Base-by-base conservation (phyloP, 106 monocot species). In the Hemerocallis citrina region DNA sequence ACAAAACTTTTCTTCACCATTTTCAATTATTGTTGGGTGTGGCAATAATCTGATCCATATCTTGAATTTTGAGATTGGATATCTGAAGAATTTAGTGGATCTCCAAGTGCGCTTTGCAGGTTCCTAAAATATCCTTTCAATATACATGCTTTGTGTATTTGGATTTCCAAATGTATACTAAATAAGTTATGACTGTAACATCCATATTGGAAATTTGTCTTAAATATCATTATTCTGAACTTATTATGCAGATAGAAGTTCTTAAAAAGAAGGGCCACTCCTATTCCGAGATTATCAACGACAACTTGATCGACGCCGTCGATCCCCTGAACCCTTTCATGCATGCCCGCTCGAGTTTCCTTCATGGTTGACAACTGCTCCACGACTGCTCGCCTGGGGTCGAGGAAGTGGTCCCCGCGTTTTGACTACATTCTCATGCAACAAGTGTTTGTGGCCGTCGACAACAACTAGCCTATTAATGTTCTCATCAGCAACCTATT, bases 301-400 rank as follows among this genome's bases (percentile, higher is more conserved):
- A 84, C 61, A 80, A 77, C 41, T 61, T 83, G 32, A 83, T 89
- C 21, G 88, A 86, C 37, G 73, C 86, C 4, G 86, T 86, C 11
- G 90, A 95, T 62, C 90, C 95, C 40, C 64, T 95, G 48, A 95
- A 95, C 46, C 90, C 86, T 9, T 96, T 96, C 67, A 90, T 96
- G 95, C 95, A 96, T 52, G 86, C 90, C 20, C 80, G 90, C n/a
- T 24, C 91, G 96, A 0, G 64, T 84, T 10, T 72, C 87, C 21
- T 82, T 88, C 79, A 88, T 88, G 87, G 87, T 88, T 7, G 87
- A 88, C 47, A 88, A 88, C 59, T 88, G 87, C 39, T 88, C 87
- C 7, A 88, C 87, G 1, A 88, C 87, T 3, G 87, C 82, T 6
- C 67, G 87, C 9, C 51, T 88, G 51, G 82, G 87, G 37, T 84